Base-by-base conservation (phyloP, 495 filamentous ascomycete species). In the Hypoxylon lenormandii region DNA sequence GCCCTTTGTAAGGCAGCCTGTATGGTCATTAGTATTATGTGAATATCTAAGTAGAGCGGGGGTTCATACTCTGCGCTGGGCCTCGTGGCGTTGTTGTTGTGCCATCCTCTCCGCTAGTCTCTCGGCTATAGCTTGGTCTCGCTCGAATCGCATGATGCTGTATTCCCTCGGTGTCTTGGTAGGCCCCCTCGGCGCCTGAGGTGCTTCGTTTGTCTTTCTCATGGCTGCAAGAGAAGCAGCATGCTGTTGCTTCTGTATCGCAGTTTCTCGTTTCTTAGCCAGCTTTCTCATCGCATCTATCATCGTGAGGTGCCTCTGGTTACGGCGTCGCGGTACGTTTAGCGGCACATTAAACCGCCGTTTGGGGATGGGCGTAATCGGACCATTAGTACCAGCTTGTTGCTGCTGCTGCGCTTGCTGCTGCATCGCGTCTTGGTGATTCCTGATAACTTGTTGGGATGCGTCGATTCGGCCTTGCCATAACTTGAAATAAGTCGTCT, bases 201-300 rank as follows among this genome's bases (percentile, higher is more conserved):
- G 84, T 4, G 82, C 78, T 69, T 94, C 90, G 53, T 89, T 90
- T 40, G 83, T 84, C 74, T 94, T 94, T 40, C 90, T 83, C 72
- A 88, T 82, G 13, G 89, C 89, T 55, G 89, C 89, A 37, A 91
- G 79, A 33, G 85, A 85, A 53, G 89, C 88, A 56, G 85, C 86
- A 74, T 96, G 91, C 74, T 93, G 90, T 67, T 94, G 91, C 80
- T 98, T 98, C 74, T 94, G 92, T 21, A 87, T 77, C 40, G 86
- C 84, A 4, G 89, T 90, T 80, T 98, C 95, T 40, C 93, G 85
- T 81, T 96, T 97, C 80, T 97, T 96, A 5, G 94, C 94, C 63
- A 96, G 75, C 76, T 98, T 98, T 42, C 93, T 88, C 91, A 98
- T 97, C 3, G 90, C 90, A 79, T 98, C 95, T 76, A 98, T 88